A percentile compares a stretch with the other conserved stretches of the same genome.
Evolutionary conservation across 768 basidiomycete species (phyloP).

Genomic region (Ramaria sp.): DNA sequence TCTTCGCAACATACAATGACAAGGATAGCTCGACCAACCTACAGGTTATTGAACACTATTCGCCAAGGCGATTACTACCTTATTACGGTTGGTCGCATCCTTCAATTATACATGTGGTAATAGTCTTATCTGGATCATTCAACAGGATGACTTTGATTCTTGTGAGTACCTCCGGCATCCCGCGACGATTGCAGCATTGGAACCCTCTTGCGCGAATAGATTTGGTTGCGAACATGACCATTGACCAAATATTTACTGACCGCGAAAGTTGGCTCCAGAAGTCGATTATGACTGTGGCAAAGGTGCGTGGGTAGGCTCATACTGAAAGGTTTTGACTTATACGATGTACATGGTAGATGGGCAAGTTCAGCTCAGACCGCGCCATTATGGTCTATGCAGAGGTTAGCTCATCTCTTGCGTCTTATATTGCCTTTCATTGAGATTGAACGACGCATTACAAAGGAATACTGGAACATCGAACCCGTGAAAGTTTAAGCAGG

Average conservation of each 20-base stretch:
- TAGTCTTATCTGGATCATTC: not conserved
- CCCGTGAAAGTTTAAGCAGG: not conserved
- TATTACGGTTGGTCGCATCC: slow-evolving; percentile 31
- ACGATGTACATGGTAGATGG: slow-evolving; percentile 52
- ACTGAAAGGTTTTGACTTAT: slow-evolving; percentile 6
- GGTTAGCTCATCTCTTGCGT: not conserved
- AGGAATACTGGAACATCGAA: slow-evolving; percentile 71
- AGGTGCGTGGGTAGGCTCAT: slow-evolving; percentile 27
- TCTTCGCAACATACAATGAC: slow-evolving; percentile 1
- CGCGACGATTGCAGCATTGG: no score
- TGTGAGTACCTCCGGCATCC: slow-evolving; percentile 36
- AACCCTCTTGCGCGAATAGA: slow-evolving; percentile 30
- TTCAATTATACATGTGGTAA: not conserved
- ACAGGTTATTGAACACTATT: slow-evolving; percentile 63
- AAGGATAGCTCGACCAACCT: no score
- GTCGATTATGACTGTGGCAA: slow-evolving; percentile 73
- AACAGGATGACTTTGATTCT: slow-evolving; percentile 81
- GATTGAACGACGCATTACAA: no score
- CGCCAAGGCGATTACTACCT: slow-evolving; percentile 71
- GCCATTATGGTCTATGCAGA: slow-evolving; percentile 91
- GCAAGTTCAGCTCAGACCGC: slow-evolving; percentile 92
- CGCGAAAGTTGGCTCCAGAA: slow-evolving; percentile 87
- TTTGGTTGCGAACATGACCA: slow-evolving; percentile 72
- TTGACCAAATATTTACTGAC: slow-evolving; percentile 82
- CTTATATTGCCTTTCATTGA: not conserved